Conservation (phyloP, 768 basidiomycete genomes). For the Termitomyces titanicus region DNA sequence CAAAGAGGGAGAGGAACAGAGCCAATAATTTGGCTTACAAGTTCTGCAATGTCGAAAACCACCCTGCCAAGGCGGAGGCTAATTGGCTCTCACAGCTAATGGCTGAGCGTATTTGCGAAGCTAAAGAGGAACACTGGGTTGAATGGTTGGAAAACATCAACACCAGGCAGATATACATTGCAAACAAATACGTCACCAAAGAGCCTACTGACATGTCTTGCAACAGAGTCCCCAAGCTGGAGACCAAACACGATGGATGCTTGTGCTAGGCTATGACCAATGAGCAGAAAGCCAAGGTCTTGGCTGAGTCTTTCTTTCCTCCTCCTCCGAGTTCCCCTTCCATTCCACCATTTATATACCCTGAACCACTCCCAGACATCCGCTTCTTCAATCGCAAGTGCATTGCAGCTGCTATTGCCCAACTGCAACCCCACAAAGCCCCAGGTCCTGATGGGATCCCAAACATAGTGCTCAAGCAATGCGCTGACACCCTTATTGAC, state of each 20-base stretch:
- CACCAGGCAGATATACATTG: background rate
- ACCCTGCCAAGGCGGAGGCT: background rate
- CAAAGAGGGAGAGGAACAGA: background rate
- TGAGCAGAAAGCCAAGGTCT: background rate
- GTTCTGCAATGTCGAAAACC: background rate
- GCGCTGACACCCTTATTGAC: conserved; percentile 6
- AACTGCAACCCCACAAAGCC: conserved; percentile 23
- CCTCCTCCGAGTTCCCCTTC: background rate
- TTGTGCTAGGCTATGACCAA: background rate
- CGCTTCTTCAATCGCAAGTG: background rate
- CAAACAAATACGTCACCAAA: background rate
- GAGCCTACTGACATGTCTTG: background rate
- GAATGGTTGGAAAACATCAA: background rate
- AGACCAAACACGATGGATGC: background rate
- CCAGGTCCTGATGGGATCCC: conserved; percentile 17
- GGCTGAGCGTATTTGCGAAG: background rate
- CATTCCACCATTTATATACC: background rate
- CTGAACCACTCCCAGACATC: background rate
- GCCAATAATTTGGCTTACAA: background rate
- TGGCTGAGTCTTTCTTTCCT: conserved; percentile 16
- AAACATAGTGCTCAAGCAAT: conserved; percentile 19
- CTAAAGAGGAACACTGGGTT: background rate
- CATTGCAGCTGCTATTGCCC: conserved; percentile 2
- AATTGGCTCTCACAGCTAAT: background rate
- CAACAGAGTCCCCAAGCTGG: background rate